Percentiles rank a stretch among this genome's conserved stretches.
Conservation (phyloP, 2,329 filamentous ascomycete genomes). For the Phyllosticta paracitricarpa region DNA sequence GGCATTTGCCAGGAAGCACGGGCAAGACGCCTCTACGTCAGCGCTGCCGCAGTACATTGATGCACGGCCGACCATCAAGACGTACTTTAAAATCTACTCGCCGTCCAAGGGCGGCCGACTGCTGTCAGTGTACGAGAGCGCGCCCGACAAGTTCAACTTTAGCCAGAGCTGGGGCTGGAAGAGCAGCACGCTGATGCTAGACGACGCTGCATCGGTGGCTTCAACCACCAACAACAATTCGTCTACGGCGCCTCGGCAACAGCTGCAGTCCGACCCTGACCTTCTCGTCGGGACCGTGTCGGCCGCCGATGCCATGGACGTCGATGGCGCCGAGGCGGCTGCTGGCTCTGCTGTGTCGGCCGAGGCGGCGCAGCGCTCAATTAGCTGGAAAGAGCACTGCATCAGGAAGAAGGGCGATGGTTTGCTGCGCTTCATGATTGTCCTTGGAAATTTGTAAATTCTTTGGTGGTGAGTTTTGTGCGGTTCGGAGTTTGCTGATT, state of each 20-base stretch:
- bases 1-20: not conserved
- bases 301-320: not conserved
- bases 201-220: constrained; percentile 35
- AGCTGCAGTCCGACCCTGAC: not conserved
- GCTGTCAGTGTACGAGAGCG: constrained; percentile 49
- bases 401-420: constrained; percentile 30
- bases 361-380: constrained; percentile 8
- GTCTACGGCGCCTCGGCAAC: not conserved
- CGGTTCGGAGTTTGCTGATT: not conserved
- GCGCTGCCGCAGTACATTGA: constrained; percentile 43
- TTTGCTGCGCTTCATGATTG: constrained; percentile 49
- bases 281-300: not conserved
- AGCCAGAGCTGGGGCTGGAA: constrained; percentile 54
- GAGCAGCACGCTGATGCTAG: constrained; percentile 48
- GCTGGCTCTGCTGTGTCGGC: not conserved
- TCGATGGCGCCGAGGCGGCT: not conserved
- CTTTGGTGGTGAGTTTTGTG: not conserved
- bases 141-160: constrained; percentile 50
- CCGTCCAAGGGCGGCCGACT: constrained; percentile 48
- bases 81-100: constrained; percentile 54
- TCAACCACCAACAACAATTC: constrained; percentile 11
- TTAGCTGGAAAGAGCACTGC: constrained; percentile 17
- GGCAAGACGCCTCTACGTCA: constrained; percentile 16
- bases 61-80: constrained; percentile 46
- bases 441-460: constrained; percentile 42